phyloP scores from a whole-genome alignment of 768 basidiomycete species.

The Phylloporus rhodoxanthus region DNA sequence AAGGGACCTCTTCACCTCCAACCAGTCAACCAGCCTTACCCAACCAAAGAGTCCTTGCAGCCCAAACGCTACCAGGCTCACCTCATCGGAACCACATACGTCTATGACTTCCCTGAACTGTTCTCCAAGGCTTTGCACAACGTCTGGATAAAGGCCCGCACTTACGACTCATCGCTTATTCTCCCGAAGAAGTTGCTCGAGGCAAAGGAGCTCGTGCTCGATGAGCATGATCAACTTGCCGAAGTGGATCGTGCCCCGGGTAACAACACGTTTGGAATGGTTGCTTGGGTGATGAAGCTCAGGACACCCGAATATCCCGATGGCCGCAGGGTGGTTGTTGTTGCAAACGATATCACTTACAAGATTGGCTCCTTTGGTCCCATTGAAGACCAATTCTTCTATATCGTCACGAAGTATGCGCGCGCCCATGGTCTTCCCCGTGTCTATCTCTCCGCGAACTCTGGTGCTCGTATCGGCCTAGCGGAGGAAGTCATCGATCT shows the following conservation, averaged over 20 bases:
- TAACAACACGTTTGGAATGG: constrained; percentile 95
- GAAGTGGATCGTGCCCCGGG: constrained; percentile 92
- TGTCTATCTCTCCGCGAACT: constrained; percentile 98
- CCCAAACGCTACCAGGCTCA: constrained; percentile 99
- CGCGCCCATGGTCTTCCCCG: constrained; percentile 84
- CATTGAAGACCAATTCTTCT: constrained; percentile 93
- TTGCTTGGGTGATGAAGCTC: constrained; percentile 93
- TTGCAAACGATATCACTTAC: constrained; percentile 98
- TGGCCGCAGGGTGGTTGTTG: constrained; percentile 81
- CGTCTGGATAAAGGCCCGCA: constrained; percentile 75
- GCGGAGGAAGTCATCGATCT: constrained; percentile 87
- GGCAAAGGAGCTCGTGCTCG: constrained; percentile 86
- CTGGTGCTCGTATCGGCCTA: constrained; percentile 92
- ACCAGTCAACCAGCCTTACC: constrained; percentile 88
- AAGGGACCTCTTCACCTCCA: constrained; percentile 96
- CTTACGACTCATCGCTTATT: constrained; percentile 56
- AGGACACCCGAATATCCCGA: constrained; percentile 87
- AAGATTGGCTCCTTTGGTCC: constrained; percentile 99
- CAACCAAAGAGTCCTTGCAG: constrained; percentile 96
- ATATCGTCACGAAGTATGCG: constrained; percentile 89
- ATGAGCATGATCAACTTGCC: constrained; percentile 85
- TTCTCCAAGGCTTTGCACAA: constrained; percentile 96
- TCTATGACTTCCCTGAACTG: constrained; percentile 98
- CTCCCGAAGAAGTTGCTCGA: constrained; percentile 75
- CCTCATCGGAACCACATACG: constrained; percentile 96